Percentiles rank a stretch among this genome's conserved stretches.
These are phyloP conservation scores for Yarrowia alimentaria DNA, from an alignment of 805 yeast species.

Conservation along the genomic window DNA sequence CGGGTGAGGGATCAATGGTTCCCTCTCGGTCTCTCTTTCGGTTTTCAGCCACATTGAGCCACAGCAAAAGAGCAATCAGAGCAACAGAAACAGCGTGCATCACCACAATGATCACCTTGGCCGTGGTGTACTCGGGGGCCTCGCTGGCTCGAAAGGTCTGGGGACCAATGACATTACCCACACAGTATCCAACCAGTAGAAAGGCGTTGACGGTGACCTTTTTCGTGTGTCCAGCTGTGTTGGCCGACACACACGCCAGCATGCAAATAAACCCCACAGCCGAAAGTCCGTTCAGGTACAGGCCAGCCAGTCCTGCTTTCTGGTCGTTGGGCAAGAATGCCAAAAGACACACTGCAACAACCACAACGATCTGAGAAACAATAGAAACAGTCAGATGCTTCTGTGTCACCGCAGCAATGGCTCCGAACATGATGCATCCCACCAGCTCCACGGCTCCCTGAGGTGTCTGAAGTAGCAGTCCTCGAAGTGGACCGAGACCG, in stretches of 20 bases:
- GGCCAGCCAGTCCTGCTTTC: constrained; percentile 45
- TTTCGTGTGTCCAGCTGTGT: constrained; percentile 74
- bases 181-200: constrained; percentile 62
- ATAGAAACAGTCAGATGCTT: constrained; percentile 45
- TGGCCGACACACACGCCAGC: constrained; percentile 44
- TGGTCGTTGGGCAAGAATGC: constrained; percentile 43
- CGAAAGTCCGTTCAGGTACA: constrained; percentile 41
- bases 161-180: constrained; percentile 71
- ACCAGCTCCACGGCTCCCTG: constrained; percentile 42
- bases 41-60: constrained; percentile 45
- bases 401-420: constrained; percentile 28
- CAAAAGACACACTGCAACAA: constrained; percentile 47
- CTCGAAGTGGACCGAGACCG: constrained; percentile 2
- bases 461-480: constrained; percentile 40
- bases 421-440: constrained; percentile 30
- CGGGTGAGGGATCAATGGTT: constrained; percentile 38
- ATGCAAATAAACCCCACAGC: constrained; percentile 41
- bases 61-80: constrained; percentile 41
- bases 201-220: constrained; percentile 59
- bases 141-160: constrained; percentile 60
- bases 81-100: constrained; percentile 47
- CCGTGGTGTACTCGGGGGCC: constrained; percentile 61
- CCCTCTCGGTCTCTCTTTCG: constrained; percentile 44
- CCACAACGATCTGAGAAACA: constrained; percentile 49
- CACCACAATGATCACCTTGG: constrained; percentile 56